A percentile compares a stretch with the other conserved stretches of the same genome.
These are phyloP conservation scores for Trametes cingulata DNA, from an alignment of 768 basidiomycete genomes.

Conservation along the genomic window DNA sequence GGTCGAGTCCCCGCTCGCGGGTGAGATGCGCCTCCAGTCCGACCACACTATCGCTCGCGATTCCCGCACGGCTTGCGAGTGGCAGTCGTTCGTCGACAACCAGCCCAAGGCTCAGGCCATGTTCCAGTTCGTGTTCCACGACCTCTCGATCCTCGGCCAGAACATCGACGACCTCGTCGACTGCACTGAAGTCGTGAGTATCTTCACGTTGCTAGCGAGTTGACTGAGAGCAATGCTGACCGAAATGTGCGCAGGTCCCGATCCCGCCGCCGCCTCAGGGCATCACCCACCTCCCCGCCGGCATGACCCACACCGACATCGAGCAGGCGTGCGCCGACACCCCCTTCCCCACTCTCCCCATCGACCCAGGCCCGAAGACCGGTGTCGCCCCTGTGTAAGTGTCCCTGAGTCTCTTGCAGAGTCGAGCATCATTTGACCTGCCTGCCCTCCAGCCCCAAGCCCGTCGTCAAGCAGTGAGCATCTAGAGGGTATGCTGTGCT, in stretches of 20 bases:
- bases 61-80: conserved; percentile 33
- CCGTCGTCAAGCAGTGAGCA: too few relatives aligned
- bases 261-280: conserved; percentile 9
- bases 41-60: conserved; percentile 34
- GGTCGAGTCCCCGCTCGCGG: conserved; percentile 29
- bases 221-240: background rate
- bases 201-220: background rate
- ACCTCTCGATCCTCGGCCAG: conserved; percentile 12
- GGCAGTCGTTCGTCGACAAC: conserved; percentile 30
- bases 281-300: conserved; percentile 8
- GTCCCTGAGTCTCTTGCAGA: background rate
- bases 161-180: conserved; percentile 8
- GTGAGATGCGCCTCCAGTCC: conserved; percentile 36
- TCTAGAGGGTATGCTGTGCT: too few relatives aligned
- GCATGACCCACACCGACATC: conserved; percentile 5
- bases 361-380: conserved; percentile 13
- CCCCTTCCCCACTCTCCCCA: conserved; percentile 11
- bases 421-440: background rate
- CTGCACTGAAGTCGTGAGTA: conserved; percentile 14
- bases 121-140: conserved; percentile 13
- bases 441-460: too few relatives aligned
- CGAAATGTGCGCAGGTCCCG: background rate
- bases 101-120: conserved; percentile 5
- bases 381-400: conserved; percentile 11
- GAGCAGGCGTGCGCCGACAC: conserved; percentile 17